phyloP scores from a whole-genome alignment of 169 alveolate species.

The Theileria sp. region DNA sequence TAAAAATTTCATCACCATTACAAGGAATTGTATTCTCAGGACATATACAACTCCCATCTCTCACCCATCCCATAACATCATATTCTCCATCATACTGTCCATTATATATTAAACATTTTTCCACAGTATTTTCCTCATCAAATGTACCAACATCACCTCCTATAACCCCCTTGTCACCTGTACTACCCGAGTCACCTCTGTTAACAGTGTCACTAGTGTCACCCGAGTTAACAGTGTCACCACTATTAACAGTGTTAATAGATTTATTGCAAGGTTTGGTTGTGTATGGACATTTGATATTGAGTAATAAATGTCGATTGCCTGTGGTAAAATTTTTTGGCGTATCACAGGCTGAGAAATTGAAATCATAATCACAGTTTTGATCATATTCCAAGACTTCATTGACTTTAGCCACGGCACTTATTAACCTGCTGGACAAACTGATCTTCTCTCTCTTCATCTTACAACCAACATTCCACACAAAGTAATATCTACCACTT shows the following conservation, averaged over 20 bases:
- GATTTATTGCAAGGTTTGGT: not conserved
- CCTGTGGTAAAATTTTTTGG: slow-evolving; percentile 8
- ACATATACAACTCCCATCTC: slow-evolving; percentile 53
- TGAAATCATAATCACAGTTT: slow-evolving; percentile 20
- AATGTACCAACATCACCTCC: no score
- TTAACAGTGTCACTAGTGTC: no score
- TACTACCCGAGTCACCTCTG: no score
- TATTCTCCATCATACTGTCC: not conserved
- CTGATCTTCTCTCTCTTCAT: not conserved
- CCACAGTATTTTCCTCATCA: not conserved
- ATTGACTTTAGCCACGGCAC: not conserved
- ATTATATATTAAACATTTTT: not conserved
- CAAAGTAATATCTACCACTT: slow-evolving; percentile 13
- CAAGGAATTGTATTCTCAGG: slow-evolving; percentile 43
- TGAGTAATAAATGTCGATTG: not conserved
- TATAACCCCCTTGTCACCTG: no score
- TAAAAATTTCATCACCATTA: slow-evolving; percentile 38
- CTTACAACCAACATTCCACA: slow-evolving; percentile 48
- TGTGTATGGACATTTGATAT: not conserved
- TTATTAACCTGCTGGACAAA: not conserved
- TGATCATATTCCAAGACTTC: not conserved
- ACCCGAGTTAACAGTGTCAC: no score
- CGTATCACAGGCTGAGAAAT: slow-evolving; percentile 56
- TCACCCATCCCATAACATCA: slow-evolving; percentile 49
- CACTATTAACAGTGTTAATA: slow-evolving; percentile 16